A percentile compares a stretch with the other conserved stretches of the same genome.
Conservation (phyloP, 306 rosid species). For the Urtica urens region DNA sequence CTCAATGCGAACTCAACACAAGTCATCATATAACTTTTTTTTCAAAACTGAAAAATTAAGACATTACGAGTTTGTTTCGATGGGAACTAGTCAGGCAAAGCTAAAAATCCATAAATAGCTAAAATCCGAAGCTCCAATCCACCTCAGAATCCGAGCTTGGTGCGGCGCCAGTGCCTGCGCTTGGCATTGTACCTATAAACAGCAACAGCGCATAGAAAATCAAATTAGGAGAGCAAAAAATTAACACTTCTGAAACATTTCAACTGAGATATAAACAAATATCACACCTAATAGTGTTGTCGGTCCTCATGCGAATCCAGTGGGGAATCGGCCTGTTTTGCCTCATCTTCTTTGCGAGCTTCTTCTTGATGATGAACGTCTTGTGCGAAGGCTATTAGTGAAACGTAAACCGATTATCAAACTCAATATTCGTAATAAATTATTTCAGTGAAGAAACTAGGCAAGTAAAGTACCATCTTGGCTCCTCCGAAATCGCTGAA, state of each 20-base stretch:
- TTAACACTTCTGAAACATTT: too few relatives aligned
- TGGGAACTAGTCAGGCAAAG: neutral
- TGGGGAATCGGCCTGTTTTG: conserved; percentile 83
- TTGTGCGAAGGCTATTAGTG: conserved; percentile 66
- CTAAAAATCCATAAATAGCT: neutral
- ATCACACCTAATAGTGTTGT: conserved; percentile 58
- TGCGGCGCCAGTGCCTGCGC: conserved; percentile 96
- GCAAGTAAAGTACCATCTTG: conserved; percentile 33
- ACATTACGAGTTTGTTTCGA: neutral
- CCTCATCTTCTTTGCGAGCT: conserved; percentile 92
- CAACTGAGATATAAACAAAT: too few relatives aligned
- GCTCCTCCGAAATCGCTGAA: too few relatives aligned
- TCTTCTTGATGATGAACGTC: conserved; percentile 83
- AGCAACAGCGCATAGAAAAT: neutral
- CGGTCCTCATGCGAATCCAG: conserved; percentile 82
- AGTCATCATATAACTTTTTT: too few relatives aligned
- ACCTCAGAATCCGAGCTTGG: conserved; percentile 71
- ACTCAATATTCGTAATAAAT: neutral
- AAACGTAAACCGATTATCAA: neutral
- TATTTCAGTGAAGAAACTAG: too few relatives aligned
- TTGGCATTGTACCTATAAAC: conserved; percentile 58
- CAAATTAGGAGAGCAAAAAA: neutral
- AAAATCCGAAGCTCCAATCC: conserved; percentile 9
- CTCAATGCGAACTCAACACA: too few relatives aligned
- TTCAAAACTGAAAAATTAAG: too few relatives aligned